Conservation (phyloP, 1,284 basidiomycete genomes). For the Cryptococcus depauperatus region DNA sequence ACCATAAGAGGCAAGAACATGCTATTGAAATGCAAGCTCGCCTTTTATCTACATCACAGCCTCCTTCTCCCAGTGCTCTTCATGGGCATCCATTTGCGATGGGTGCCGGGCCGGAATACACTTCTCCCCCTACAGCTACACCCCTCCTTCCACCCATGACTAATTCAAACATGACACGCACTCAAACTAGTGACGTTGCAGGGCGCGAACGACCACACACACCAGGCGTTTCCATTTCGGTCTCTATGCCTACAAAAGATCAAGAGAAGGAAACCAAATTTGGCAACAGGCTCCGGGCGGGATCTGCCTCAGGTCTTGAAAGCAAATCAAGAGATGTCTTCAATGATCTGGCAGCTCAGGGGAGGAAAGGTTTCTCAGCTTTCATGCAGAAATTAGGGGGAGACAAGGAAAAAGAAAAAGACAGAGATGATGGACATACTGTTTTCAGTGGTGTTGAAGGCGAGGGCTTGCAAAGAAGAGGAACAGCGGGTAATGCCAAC, state of each 20-base stretch:
- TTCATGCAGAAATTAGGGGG: constrained; percentile 41
- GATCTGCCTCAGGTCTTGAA: constrained; percentile 22
- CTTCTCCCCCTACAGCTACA: constrained; percentile 25
- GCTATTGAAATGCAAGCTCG: constrained; percentile 42
- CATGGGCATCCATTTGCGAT: constrained; percentile 21
- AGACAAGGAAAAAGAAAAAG: constrained; percentile 30
- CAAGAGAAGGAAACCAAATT: constrained; percentile 7
- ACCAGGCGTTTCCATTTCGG: too few species aligned
- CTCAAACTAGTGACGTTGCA: background rate
- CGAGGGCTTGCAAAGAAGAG: constrained; percentile 17
- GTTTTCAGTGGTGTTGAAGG: background rate
- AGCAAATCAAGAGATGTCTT: constrained; percentile 40
- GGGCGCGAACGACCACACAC: constrained; percentile 6
- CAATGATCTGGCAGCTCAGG: constrained; percentile 39
- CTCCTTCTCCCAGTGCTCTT: constrained; percentile 17
- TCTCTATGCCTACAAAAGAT: constrained; percentile 8
- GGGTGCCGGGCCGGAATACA: constrained; percentile 14
- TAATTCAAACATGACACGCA: constrained; percentile 13
- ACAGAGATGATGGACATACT: constrained; percentile 5
- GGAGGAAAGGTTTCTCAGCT: constrained; percentile 42
- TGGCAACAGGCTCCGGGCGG: constrained; percentile 16
- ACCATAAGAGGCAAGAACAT: constrained; percentile 40
- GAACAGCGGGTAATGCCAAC: constrained; percentile 12
- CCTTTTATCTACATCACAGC: constrained; percentile 35
- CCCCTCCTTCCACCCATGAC: constrained; percentile 20